phyloP scores from a whole-genome alignment of 306 rosid species.

The Trichosanthes truncata region DNA sequence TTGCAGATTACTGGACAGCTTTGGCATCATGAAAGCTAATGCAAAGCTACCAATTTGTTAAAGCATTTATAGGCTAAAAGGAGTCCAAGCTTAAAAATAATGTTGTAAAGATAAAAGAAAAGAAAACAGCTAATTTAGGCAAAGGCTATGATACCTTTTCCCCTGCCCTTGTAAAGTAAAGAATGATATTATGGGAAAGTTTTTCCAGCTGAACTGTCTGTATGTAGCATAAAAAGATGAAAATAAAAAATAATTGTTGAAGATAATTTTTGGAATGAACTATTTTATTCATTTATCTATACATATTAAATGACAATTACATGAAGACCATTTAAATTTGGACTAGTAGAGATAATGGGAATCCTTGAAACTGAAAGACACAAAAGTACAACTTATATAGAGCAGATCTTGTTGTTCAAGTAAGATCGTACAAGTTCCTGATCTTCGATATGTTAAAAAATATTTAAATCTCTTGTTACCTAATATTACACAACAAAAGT shows the following conservation, averaged over 20 bases:
- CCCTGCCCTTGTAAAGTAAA: neutral
- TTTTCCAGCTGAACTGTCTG: neutral
- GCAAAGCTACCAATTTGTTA: neutral
- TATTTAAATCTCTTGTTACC: too few relatives aligned
- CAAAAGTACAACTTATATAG: too few relatives aligned
- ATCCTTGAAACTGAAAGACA: too few relatives aligned
- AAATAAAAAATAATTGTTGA: neutral
- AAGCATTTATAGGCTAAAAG: neutral
- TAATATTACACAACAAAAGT: too few relatives aligned
- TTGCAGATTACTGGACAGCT: constrained; percentile 52
- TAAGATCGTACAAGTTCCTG: too few relatives aligned
- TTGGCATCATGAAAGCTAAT: constrained; percentile 33
- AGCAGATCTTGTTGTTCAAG: too few relatives aligned
- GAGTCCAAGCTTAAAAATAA: neutral
- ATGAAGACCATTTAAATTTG: neutral
- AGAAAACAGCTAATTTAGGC: neutral
- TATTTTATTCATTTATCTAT: neutral
- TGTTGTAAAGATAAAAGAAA: neutral
- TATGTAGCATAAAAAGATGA: neutral
- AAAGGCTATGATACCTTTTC: neutral
- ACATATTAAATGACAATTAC: neutral
- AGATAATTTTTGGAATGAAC: neutral
- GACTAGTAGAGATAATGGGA: neutral
- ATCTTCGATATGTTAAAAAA: too few relatives aligned
- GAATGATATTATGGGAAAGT: neutral